Evolutionary conservation across 2,329 filamentous ascomycete genomes (phyloP), one percentile per base, ranked within the genome.

Genomic region (Paecilomyces niveus): DNA sequence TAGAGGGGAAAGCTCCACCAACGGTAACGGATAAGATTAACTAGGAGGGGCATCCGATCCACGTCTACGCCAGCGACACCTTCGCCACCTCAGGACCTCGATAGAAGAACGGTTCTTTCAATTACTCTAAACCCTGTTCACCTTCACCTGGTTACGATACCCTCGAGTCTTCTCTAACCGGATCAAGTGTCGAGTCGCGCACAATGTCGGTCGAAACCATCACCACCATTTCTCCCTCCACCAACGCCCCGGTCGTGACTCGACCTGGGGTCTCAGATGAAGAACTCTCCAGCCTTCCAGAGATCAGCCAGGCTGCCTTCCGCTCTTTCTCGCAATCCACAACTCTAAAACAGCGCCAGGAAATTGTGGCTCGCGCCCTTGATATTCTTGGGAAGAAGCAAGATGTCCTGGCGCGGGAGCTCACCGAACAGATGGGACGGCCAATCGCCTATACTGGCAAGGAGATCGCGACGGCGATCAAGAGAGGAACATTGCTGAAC

Each of bases 371-470:
- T 67, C 90, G 89, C 68, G 92, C 92, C 1, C 78, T 97, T 52
- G 83, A 87, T 62, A 76, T 90, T 3, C 80, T 97, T 29, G 75
- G 78, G 15, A 83, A 85, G 54, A 87, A 85, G 71, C 84, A 92
- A 73, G 88, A 94, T 85, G 89, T 86, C 62, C 81, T 97, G 33
- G 92, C 89, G 5, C 83, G 85, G 65, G 92, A 97, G 73, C 78
- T 97, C 60, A 97, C 92, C 0, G 87, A 90, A 72, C 92, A 97
- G 78, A 97, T 97, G 92, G 93, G 93, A 50, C 84, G 93, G 21
- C 93, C 93, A 33, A 96, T 97, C 68, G 84, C 89, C 39, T 97
- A 93, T 73, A 89, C 90, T 0, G 86, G 83, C 53, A 91, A 86
- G 65, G 93, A 97, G 78, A 83, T 97, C 64, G 78, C 85, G 31